A percentile compares a stretch with the other conserved stretches of the same genome.
Conservation (phyloP, 2,329 filamentous ascomycete genomes). For the Didymella sp. region DNA sequence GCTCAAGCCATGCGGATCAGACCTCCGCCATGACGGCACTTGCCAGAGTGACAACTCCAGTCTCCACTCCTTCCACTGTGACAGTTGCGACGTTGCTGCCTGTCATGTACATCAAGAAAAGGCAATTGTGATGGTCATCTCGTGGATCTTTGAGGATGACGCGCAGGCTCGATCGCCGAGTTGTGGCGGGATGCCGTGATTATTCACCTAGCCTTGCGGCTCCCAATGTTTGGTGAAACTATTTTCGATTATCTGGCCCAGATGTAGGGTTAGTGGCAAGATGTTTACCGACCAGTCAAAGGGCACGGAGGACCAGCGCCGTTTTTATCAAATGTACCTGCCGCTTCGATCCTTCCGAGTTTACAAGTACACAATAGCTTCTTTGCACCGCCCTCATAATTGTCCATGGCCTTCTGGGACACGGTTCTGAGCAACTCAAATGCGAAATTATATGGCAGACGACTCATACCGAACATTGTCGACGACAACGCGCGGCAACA, state of each 20-base stretch:
- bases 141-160: not conserved
- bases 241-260: not conserved
- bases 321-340: not conserved
- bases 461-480: slow-evolving; percentile 39
- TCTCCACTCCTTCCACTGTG: not conserved
- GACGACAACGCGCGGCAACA: slow-evolving; percentile 50
- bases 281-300: slow-evolving; percentile 3
- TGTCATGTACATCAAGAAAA: not conserved
- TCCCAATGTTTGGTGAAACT: not conserved
- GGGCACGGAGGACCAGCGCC: slow-evolving; percentile 6
- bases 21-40: slow-evolving; percentile 1
- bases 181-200: not conserved
- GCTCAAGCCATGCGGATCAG: slow-evolving; percentile 4
- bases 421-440: slow-evolving; percentile 34
- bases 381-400: not conserved
- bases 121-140: not conserved
- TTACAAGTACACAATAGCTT: not conserved
- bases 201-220: not conserved
- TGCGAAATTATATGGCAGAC: slow-evolving; percentile 29
- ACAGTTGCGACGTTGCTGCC: not conserved
- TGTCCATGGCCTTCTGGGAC: slow-evolving; percentile 40
- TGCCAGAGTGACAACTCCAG: not conserved
- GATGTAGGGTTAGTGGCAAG: slow-evolving; percentile 2
- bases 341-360: slow-evolving; percentile 17
- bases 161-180: not conserved